Base-by-base conservation (phyloP, 2,329 filamentous ascomycete species). In the Nakataea oryzae region DNA sequence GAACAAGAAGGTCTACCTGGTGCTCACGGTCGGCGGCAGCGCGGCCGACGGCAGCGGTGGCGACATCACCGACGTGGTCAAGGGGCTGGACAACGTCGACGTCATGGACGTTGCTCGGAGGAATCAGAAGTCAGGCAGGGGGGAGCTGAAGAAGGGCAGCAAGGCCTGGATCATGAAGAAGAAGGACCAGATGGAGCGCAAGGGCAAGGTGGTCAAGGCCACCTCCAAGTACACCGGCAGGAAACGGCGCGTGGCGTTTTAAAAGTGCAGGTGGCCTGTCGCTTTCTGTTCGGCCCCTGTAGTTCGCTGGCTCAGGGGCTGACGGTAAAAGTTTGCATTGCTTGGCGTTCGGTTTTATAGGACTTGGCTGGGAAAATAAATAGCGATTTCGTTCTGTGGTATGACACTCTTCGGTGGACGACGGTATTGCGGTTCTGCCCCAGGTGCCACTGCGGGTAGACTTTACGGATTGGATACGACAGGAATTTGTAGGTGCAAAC, bases 1-100 rank as follows among this genome's bases (percentile, higher is more conserved):
- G 81, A 97, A 93, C 71, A 86, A 88, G 67, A 99, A 99, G 80
- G 80, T 96, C n/a, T 99, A 99, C 73, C 81, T 99, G 2, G 93
- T 99, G 0, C 78, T 99, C 34, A 97, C 92, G 0, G 95, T 96
- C 1, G 95, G 93, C 34, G 85, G 85, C 3, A 76, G 75, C 0
- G 76, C 75, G 0, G 71, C 77, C 0, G 76, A 78, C 2, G 78
- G 77, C 34, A 74, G 73, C 57, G 82, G 83, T 1, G 88, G 89
- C 11, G 93, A 96, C 72, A 97, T 99, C 66, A 97, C 93, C 0
- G 89, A 90, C 7, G 89, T 96, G 3, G 91, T 99, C 14, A 83
- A 87, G 64, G 91, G 90, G 1, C 91, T 97, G 91, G 90, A 95
- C 26, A 89, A 83, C 54, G 91, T 97, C 8, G 90, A 95, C 72